Base-by-base conservation (phyloP, 331 rosid species). In the Acacia concinna region DNA sequence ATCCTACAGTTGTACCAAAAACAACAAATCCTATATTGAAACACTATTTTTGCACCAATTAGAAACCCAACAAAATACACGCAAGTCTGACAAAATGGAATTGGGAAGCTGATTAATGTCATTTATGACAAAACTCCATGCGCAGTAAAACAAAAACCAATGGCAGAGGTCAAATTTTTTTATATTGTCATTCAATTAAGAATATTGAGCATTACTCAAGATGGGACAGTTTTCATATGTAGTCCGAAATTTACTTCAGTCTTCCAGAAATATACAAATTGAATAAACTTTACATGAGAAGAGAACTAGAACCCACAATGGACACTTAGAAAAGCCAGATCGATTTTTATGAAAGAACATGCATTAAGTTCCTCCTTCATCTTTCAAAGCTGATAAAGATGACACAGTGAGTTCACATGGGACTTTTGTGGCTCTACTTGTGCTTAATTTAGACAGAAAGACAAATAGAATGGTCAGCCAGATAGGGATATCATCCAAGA, bases 81-180 rank as follows among this genome's bases (percentile, higher is more conserved):
- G 15, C 28, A 34, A 54, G 78, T 30, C 43, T 68, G 38, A 86
- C 57, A 81, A 62, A 60, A 25, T 68, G 38, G 85, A 47, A 59
- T 49, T 46, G 44, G 27, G 23, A 35, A 59, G 52, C 70, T 32
- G 67, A 66, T 56, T 70, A 37, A 62, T 74, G 73, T 59, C 70
- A 51, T 41, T 72, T 21, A 76, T 31, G 70, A 62, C 32, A 38
- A 70, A 35, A 5, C 9, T 54, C 17, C 34, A 27, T 27, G 44
- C 27, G 27, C 13, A 44, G 62, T 70, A 74, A 41, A 75, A 32
- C 43, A 63, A 20, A 73, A 21, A 73, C 54, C 21, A 40, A 76
- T 67, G 28, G 32, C 51, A 25, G 64, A 49, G 46, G 60, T 75
- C 51, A 8, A 34, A 68, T 18, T 43, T 63, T 63, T 46, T 32